These are phyloP conservation scores for Chlamydomonas schloesseri DNA, from an alignment of 139 green algal species.

Conservation along the genomic window DNA sequence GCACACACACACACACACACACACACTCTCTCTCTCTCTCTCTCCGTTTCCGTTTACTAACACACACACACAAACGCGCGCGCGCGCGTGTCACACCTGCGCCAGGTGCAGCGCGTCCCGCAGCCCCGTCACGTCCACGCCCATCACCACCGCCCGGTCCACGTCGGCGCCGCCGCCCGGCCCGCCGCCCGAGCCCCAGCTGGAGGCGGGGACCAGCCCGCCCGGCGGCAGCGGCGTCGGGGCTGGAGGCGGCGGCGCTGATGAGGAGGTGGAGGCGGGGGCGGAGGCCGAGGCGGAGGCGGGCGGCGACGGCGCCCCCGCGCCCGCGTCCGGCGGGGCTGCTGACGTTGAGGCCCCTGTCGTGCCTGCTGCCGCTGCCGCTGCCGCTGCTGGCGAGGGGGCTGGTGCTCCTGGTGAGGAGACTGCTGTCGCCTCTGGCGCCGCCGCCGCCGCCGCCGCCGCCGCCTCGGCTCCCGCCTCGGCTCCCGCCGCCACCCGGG, in stretches of 20 bases:
- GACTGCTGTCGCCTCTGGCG: neutral
- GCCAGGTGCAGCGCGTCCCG: slow-evolving; percentile 36
- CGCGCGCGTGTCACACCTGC: neutral
- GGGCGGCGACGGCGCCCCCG: neutral
- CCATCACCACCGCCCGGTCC: neutral
- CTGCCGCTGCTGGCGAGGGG: neutral
- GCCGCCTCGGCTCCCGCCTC: neutral
- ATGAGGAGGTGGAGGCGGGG: no score
- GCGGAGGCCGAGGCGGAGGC: no score
- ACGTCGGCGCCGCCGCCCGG: neutral
- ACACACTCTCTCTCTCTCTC: no score
- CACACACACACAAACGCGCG: no score
- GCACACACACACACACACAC: no score
- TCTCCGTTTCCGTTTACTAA: no score
- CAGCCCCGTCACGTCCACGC: neutral
- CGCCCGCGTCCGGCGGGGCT: no score
- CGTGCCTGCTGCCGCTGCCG: neutral
- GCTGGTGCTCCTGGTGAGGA: neutral
- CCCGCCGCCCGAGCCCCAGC: neutral
- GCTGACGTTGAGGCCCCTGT: no score
- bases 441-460: no score
- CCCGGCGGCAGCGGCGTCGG: neutral
- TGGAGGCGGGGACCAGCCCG: neutral
- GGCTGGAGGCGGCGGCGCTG: neutral
- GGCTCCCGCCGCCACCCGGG: no score